A percentile compares a stretch with the other conserved stretches of the same genome.
Conservation (phyloP, 306 rosid genomes). For the Citrullus amarus region DNA sequence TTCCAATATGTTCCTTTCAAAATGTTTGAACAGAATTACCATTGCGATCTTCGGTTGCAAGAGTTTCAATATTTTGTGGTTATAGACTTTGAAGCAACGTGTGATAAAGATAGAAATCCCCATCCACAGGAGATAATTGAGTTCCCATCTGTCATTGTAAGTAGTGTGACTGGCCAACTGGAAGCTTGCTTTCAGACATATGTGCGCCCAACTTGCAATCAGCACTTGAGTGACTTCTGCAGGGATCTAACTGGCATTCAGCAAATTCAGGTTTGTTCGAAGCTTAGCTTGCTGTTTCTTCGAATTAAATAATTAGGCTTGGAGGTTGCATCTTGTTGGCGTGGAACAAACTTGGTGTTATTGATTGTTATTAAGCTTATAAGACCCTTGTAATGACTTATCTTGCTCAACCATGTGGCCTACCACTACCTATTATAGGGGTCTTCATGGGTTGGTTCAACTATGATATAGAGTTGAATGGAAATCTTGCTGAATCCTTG, state of each 20-base stretch:
- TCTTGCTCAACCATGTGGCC: background rate
- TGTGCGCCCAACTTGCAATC: constrained; percentile 86
- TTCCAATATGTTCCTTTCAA: constrained; percentile 49
- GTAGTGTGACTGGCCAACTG: constrained; percentile 77
- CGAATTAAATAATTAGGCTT: background rate
- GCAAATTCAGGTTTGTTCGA: constrained; percentile 76
- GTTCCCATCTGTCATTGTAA: constrained; percentile 94
- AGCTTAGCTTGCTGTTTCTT: constrained; percentile 15
- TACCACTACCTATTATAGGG: background rate
- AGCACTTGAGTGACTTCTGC: constrained; percentile 72
- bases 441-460: background rate
- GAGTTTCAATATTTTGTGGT: constrained; percentile 95
- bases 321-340: background rate
- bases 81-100: constrained; percentile 94
- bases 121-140: constrained; percentile 93
- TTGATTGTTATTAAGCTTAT: background rate
- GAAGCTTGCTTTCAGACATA: constrained; percentile 92
- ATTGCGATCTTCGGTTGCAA: constrained; percentile 50
- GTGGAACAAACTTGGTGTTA: background rate
- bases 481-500: background rate
- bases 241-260: constrained; percentile 89
- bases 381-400: too few species aligned
- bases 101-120: constrained; percentile 76
- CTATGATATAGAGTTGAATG: background rate
- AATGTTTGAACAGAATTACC: constrained; percentile 53